Evolutionary conservation across 441 rosid genomes (phyloP).

Genomic region (Croton setiger): DNA sequence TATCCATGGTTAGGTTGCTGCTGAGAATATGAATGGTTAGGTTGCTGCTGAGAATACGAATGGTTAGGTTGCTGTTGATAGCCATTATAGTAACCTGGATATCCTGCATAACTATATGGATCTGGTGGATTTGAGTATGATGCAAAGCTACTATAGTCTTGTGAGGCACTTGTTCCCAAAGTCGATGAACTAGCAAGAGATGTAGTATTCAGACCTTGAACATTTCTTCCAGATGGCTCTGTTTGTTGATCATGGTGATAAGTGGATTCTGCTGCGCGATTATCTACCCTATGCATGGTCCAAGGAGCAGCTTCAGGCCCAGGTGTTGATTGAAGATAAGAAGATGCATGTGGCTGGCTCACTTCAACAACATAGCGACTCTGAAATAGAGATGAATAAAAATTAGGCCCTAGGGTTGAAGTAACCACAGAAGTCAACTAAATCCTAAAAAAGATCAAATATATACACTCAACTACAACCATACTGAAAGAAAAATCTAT

Average conservation of each 20-base stretch:
- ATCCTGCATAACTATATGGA: conserved; percentile 72
- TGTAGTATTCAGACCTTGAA: conserved; percentile 46
- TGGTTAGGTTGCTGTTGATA: conserved; percentile 50
- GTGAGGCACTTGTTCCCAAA: conserved; percentile 52
- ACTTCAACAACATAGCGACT: conserved; percentile 54
- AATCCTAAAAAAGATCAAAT: not conserved
- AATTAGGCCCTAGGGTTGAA: conserved; percentile 9
- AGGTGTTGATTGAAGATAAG: conserved; percentile 49
- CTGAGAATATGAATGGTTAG: conserved; percentile 54
- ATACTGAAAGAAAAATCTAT: not conserved
- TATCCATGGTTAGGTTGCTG: conserved; percentile 71
- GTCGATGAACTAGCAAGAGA: conserved; percentile 57
- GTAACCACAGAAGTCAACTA: conserved; percentile 9
- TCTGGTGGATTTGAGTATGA: conserved; percentile 59
- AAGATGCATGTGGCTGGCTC: conserved; percentile 53
- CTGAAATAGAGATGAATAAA: conserved; percentile 30
- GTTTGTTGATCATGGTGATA: conserved; percentile 56
- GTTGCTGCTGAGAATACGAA: conserved; percentile 38
- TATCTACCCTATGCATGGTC: conserved; percentile 53
- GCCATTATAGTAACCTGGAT: conserved; percentile 71
- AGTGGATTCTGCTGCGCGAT: conserved; percentile 45
- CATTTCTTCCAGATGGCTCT: conserved; percentile 38
- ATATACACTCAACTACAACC: not conserved
- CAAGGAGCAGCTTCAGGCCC: conserved; percentile 59
- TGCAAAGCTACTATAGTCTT: conserved; percentile 62